Evolutionary conservation across 331 rosid genomes (phyloP).

Genomic region (Quercus tomentella): DNA sequence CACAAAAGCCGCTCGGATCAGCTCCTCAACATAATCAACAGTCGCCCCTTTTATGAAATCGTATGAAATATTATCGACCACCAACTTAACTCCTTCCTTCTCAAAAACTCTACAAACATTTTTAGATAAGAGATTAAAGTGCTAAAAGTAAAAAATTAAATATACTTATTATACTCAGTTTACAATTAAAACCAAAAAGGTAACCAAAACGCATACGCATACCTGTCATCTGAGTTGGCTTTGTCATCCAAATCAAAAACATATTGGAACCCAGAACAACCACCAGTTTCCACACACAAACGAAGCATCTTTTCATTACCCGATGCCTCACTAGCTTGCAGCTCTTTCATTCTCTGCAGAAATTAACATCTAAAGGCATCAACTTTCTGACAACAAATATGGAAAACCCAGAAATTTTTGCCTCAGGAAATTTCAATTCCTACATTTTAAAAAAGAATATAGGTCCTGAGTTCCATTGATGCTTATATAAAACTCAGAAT

Average conservation of each 20-base stretch:
- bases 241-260: slow-evolving; percentile 71
- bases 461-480: not conserved
- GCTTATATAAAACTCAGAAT: not conserved
- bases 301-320: slow-evolving; percentile 63
- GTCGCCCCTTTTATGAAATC: slow-evolving; percentile 98
- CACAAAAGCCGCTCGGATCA: slow-evolving; percentile 75
- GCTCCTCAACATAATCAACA: slow-evolving; percentile 93
- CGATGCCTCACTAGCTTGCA: slow-evolving; percentile 51
- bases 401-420: not conserved
- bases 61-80: slow-evolving; percentile 66
- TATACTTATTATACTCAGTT: not conserved
- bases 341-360: slow-evolving; percentile 71
- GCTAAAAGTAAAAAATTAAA: not conserved
- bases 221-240: slow-evolving; percentile 76
- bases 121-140: slow-evolving; percentile 6
- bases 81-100: slow-evolving; percentile 70
- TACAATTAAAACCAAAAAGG: not conserved
- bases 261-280: slow-evolving; percentile 95
- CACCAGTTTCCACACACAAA: slow-evolving; percentile 88
- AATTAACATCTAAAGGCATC: not conserved
- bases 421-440: too few relatives aligned
- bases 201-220: not conserved
- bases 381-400: not conserved
- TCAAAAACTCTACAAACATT: slow-evolving; percentile 61
- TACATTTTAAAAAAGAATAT: too few relatives aligned